These are phyloP conservation scores for Solanum sparsipilum DNA, from an alignment of 257 asterid species.

Conservation along the genomic window DNA sequence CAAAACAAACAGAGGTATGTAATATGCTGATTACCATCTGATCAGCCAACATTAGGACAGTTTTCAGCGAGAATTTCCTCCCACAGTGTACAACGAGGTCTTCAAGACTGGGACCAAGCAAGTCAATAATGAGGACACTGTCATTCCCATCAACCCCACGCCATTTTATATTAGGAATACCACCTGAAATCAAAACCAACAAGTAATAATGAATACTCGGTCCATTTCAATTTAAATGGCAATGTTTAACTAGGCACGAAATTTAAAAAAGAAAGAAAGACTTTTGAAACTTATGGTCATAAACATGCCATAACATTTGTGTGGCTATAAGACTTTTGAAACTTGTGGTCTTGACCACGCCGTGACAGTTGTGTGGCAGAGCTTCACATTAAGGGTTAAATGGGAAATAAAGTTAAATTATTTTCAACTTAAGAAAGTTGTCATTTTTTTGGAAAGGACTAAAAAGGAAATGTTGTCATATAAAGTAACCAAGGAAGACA, in stretches of 20 bases:
- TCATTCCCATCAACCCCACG: slow-evolving; percentile 76
- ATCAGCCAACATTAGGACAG: slow-evolving; percentile 84
- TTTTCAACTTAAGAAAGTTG: background rate
- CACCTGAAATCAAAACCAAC: slow-evolving; percentile 32
- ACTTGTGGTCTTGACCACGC: background rate
- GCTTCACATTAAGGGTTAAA: background rate
- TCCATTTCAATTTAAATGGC: background rate
- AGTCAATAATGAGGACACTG: slow-evolving; percentile 70
- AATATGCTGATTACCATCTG: slow-evolving; percentile 41
- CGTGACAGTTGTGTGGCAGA: background rate
- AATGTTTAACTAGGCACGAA: background rate
- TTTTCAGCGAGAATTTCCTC: slow-evolving; percentile 62
- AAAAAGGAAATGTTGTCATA: background rate
- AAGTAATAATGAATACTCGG: background rate
- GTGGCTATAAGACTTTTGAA: background rate
- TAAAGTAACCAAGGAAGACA: slow-evolving; percentile 17
- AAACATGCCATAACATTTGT: background rate
- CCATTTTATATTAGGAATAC: slow-evolving; percentile 74
- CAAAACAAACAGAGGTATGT: background rate
- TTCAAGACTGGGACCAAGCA: slow-evolving; percentile 83
- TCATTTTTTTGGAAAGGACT: background rate
- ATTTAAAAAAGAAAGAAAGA: background rate
- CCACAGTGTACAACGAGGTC: slow-evolving; percentile 81
- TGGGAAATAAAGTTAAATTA: background rate
- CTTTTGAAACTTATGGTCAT: background rate